Base-by-base conservation (phyloP, 495 filamentous ascomycete species). In the Jackrogersella multiformis region DNA sequence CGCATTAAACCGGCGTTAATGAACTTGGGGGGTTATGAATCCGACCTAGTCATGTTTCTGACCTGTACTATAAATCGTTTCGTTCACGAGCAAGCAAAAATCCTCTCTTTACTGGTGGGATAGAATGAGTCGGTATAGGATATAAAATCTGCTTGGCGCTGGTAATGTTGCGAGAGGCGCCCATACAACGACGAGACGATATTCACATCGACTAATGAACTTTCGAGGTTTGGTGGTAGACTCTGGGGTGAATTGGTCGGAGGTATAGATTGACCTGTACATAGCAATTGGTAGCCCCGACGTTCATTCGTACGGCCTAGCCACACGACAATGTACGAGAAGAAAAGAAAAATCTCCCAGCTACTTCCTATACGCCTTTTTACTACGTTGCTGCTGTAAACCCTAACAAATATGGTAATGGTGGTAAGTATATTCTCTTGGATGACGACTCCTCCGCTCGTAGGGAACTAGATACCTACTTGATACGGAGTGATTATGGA, bases 1-100 rank as follows among this genome's bases (percentile, higher is more conserved):
- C 45, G 67, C 61, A 70, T 70, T 62, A 62, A 58, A 65, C 24
- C 52, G 67, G 67, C 41, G 67, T 66, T 66, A 42, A 55, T 44
- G 42, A 48, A 49, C 28, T 56, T 26, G 49, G 42, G 36, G 32
- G 35, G 49, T 4, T 51, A 23, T 36, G 10, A 15, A 56, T 21
- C 30, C n/a, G n/a, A 44, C 32, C 15, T 20, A 18, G 32, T 41
- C 39, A 26, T 23, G 4, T 5, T 15, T 52, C 51, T 45, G 34
- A 42, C 24, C 54, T 69, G 66, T 60, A 69, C 39, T 34, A 63
- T 30, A 48, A 59, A 30, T 30, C 4, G 7, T 30, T 10, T 18
- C 45, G 24, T 39, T 49, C 48, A 15, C 20, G 39, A 38, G 30
- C 15, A 18, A 60, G n/a, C 18, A 18, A 20, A n/a, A 9, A 35